Conservation (phyloP, 1,284 basidiomycete species). For the Ustilago xerochloae region DNA sequence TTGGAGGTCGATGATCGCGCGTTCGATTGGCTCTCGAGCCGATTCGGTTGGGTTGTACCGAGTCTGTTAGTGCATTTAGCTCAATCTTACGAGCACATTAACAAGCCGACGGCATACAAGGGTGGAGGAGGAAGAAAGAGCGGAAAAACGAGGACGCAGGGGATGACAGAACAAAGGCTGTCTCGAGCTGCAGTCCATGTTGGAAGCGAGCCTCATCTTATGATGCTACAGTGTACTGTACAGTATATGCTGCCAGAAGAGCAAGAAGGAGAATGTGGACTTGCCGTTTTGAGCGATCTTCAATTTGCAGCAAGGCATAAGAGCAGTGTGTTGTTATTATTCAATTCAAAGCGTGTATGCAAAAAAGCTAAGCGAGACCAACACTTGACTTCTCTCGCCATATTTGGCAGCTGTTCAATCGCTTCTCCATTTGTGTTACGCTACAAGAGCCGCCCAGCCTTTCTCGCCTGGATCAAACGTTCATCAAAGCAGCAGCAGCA, state of each 20-base stretch:
- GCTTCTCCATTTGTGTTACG: not conserved
- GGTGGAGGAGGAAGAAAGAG: not conserved
- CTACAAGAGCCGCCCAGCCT: slow-evolving; percentile 20
- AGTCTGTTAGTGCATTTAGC: not conserved
- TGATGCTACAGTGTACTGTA: too few species aligned
- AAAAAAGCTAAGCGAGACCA: slow-evolving; percentile 21
- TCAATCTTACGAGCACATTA: not conserved
- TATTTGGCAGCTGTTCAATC: slow-evolving; percentile 18
- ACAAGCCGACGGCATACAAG: not conserved
- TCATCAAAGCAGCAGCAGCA: too few species aligned
- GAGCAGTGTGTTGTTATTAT: not conserved
- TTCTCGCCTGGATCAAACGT: not conserved
- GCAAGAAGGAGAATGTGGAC: not conserved
- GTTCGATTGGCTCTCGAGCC: too few species aligned
- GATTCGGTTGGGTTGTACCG: not conserved
- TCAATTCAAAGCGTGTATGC: not conserved
- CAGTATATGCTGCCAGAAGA: too few species aligned
- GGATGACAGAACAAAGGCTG: not conserved
- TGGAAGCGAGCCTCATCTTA: not conserved
- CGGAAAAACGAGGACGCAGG: too few species aligned
- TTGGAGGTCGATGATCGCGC: not conserved
- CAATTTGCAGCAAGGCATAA: not conserved
- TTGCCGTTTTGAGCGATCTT: slow-evolving; percentile 5
- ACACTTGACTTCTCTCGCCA: slow-evolving; percentile 22
- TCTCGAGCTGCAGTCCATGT: too few species aligned